Evolutionary conservation across 495 filamentous ascomycete species (phyloP), one percentile per base, ranked within the genome.

Genomic region (Cairneyella variabilis): DNA sequence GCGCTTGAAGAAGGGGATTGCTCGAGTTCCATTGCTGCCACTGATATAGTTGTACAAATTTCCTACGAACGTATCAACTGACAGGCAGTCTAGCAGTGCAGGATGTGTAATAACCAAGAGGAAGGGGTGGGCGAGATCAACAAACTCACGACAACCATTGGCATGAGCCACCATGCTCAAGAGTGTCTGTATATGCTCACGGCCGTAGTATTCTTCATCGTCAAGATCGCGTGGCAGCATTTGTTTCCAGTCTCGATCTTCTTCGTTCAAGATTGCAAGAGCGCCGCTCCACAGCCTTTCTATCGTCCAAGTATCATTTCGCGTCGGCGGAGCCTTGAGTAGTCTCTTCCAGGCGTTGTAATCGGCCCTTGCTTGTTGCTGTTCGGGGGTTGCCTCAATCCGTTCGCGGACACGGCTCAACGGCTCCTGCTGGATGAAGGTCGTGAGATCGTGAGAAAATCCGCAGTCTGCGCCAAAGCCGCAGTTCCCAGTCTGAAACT

Each of bases 61-160:
- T 57, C 51, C 45, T 5, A 61, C 59, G 21, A 36, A 37, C 5
- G 46, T 60, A 37, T 60, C 53, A 8, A 60, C 42, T 28, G 58
- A 48, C 14, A 60, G 37, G 26, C 58, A 56, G 28, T 60, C 47
- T 25, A 60, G 30, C n/a, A 56, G 14, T 21, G 47, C 41, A 16
- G 28, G 37, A 26, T 60, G 58, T 22, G 58, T 52, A 20, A 60
- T 53, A 17, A 57, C 53, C 18, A n/a, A 36, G 14, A 60, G 53
- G 47, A 60, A 60, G 20, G 48, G 48, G 18, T 54, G 26, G 26
- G 45, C 51, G 32, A 54, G 45, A 37, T 18, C 23, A 42, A 59
- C 26, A 43, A 59, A 59, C 18, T 37, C 51, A 46, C 26, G 20
- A 21, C 16, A 21, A 27, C 49, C 48, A 36, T 41, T 17, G 22